Base-by-base conservation (phyloP, 2,329 filamentous ascomycete species). In the Trichoderma atroviride region DNA sequence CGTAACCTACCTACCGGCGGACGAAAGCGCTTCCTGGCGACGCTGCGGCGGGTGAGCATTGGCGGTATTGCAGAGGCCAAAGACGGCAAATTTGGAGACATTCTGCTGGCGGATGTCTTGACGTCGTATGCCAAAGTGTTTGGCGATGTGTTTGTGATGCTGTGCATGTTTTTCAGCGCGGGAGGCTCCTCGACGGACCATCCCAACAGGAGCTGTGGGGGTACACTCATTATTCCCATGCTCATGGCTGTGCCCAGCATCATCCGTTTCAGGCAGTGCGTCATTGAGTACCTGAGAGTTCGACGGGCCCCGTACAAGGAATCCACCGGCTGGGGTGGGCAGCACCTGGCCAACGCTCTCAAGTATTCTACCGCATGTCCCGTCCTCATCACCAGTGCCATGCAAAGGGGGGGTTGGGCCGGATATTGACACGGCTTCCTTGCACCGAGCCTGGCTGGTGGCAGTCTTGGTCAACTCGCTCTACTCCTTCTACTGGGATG, bases 401-500 rank as follows among this genome's bases (percentile, higher is more conserved):
- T 96, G 76, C 89, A 94, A 81, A 87, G 92, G 71, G 89, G 89
- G 78, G 83, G 85, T 79, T 78, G 87, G 78, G 40, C 75, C 78
- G 52, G 80, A 80, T 16, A 77, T 78, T 43, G 79, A 82, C 5
- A 79, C 81, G 71, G 78, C 81, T 3, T 75, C 78, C 0, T 76
- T 87, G 69, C 86, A 88, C 78, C 83, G 83, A 52, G 82, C 83
- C 59, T 96, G 93, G 90, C 83, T 96, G 35, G 80, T 86, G 43
- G 91, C 91, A 55, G 91, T 93, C 35, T 83, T 93, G 40, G 77
- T 96, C 75, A 97, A 99, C 79, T 96, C 93, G 16, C 84, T 92
- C 56, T 99, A 97, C 81, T 94, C 92, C n/a, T 98, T 98, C 83
- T 99, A 96, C 84, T 99, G 96, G 96, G 96, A 99, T 76, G 89